These are phyloP conservation scores for Cryptococcus sp. DNA, from an alignment of 1,284 basidiomycete species.

Conservation along the genomic window DNA sequence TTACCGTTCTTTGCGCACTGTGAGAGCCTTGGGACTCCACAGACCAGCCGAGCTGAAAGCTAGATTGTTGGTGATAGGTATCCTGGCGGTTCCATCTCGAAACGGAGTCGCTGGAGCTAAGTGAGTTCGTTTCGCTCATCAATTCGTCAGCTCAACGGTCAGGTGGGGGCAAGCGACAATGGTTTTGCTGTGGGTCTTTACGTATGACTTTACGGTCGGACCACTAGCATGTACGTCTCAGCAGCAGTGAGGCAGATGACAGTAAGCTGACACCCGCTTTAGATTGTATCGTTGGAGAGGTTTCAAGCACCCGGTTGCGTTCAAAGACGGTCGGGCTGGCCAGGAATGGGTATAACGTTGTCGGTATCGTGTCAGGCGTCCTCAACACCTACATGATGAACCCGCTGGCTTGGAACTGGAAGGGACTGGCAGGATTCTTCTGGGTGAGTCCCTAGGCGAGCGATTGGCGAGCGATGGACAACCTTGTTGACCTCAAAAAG, in stretches of 20 bases:
- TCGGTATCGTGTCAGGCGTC: conserved; percentile 15
- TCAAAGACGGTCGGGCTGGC: conserved; percentile 51
- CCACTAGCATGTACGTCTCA: conserved; percentile 8
- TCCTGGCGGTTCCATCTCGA: background rate
- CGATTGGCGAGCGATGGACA: conserved; percentile 2
- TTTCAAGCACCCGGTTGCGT: conserved; percentile 44
- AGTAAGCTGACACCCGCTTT: background rate
- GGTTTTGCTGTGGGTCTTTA: conserved; percentile 46
- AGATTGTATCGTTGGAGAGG: conserved; percentile 45
- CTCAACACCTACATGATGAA: conserved; percentile 12
- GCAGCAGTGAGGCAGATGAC: background rate
- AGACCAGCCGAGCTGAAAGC: too few relatives aligned
- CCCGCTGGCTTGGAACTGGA: conserved; percentile 26
- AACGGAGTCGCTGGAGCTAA: background rate
- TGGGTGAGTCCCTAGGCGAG: conserved; percentile 5
- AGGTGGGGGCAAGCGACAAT: conserved; percentile 11
- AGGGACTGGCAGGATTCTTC: conserved; percentile 17
- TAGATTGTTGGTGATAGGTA: background rate
- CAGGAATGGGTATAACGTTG: conserved; percentile 48
- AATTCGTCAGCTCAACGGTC: background rate
- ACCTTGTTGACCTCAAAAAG: background rate
- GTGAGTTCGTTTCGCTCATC: conserved; percentile 2
- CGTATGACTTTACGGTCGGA: conserved; percentile 24
- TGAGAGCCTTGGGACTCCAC: background rate
- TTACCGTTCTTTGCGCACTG: background rate